These are phyloP conservation scores for rapeseed (Brassica napus) DNA, from an alignment of 345 rosid species.

Conservation along the genomic window DNA sequence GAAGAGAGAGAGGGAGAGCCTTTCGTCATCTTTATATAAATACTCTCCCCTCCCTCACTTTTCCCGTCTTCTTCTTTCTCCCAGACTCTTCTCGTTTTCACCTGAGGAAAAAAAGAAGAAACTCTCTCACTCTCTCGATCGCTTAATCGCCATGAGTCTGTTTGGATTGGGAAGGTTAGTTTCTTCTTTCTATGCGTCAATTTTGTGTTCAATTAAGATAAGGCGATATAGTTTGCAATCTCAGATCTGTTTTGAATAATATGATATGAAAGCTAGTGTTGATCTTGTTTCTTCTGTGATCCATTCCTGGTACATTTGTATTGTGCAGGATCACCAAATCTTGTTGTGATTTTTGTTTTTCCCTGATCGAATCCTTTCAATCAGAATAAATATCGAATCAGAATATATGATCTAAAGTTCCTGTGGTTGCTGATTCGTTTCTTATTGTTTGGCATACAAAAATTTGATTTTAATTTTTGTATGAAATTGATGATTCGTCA, in stretches of 20 bases:
- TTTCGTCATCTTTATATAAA: not conserved
- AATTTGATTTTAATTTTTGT: no score
- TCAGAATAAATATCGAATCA: not conserved
- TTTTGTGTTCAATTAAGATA: not conserved
- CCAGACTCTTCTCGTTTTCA: not conserved
- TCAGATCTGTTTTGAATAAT: not conserved
- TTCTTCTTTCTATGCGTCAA: not conserved
- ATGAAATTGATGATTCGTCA: no score
- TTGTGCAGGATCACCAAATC: not conserved
- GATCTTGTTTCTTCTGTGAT: not conserved
- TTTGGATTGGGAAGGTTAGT: not conserved
- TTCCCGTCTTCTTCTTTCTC: not conserved
- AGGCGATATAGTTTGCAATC: not conserved
- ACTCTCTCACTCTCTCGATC: not conserved
- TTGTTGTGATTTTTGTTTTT: not conserved
- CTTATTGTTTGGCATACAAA: not conserved
- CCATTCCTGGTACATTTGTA: not conserved
- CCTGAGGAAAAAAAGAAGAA: not conserved
- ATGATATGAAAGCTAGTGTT: not conserved
- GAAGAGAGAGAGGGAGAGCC: not conserved
- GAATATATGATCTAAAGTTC: not conserved
- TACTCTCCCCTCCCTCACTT: not conserved
- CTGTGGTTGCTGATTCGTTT: not conserved
- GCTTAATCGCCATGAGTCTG: not conserved
- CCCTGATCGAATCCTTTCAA: not conserved